Conservation (phyloP, 2,329 filamentous ascomycete genomes). For the Curvularia sp. region DNA sequence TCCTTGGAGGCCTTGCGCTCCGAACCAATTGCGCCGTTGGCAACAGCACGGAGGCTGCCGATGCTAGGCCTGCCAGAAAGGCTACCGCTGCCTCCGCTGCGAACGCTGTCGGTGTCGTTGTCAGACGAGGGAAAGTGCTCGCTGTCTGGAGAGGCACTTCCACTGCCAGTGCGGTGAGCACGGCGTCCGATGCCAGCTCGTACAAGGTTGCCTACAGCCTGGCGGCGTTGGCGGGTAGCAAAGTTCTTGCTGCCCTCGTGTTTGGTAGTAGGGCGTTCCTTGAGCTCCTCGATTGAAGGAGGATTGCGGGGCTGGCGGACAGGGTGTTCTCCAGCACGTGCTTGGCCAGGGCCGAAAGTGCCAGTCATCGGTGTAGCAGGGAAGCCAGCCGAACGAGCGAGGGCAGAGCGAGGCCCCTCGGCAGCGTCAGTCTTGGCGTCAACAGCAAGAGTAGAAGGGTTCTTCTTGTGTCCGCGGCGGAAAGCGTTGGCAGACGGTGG, state of each 20-base stretch:
- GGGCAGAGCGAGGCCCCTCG: conserved; percentile 75
- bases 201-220: conserved; percentile 89
- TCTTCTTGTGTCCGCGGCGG: conserved; percentile 93
- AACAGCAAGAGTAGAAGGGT: conserved; percentile 70
- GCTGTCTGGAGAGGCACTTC: conserved; percentile 88
- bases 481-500: conserved; percentile 91
- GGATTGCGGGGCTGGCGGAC: conserved; percentile 91
- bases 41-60: conserved; percentile 77
- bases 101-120: conserved; percentile 60
- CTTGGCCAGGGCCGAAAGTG: conserved; percentile 90
- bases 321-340: conserved; percentile 91
- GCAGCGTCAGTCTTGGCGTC: conserved; percentile 63
- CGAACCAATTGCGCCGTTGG: conserved; percentile 85
- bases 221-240: conserved; percentile 86
- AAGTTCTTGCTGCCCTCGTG: conserved; percentile 98
- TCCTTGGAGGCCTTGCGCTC: conserved; percentile 70
- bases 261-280: conserved; percentile 87
- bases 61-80: conserved; percentile 77
- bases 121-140: conserved; percentile 80
- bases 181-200: conserved; percentile 88
- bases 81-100: conserved; percentile 77
- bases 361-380: conserved; percentile 82
- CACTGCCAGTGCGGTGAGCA: conserved; percentile 70
- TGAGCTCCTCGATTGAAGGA: conserved; percentile 88
- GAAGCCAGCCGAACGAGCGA: conserved; percentile 64